Percentiles rank a stretch among this genome's conserved stretches.
These are phyloP conservation scores for Citrus australasica DNA, from an alignment of 345 rosid species.

Conservation along the genomic window DNA sequence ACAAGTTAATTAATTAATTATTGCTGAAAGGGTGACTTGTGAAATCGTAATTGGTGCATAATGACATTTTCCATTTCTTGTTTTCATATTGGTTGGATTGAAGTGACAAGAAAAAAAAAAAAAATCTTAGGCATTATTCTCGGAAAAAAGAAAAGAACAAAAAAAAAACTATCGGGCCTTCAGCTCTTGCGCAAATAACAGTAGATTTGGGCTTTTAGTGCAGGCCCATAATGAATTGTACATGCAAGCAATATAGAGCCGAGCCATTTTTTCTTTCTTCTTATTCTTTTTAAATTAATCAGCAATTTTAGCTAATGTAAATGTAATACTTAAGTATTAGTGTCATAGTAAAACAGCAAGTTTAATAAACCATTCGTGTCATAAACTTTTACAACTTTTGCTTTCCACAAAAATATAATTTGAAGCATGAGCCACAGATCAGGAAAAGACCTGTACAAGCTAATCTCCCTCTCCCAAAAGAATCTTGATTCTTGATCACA, in stretches of 20 bases:
- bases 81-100: background rate
- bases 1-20: background rate
- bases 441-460: background rate
- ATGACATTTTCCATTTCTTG: background rate
- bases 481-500: background rate
- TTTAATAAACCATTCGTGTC: background rate
- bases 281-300: background rate
- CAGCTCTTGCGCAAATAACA: rapidly evolving
- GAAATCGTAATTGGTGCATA: background rate
- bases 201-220: background rate
- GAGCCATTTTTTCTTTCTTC: too few species aligned
- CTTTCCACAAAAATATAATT: background rate
- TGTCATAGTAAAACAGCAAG: background rate
- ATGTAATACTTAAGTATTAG: background rate
- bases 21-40: background rate
- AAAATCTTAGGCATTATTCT: too few species aligned
- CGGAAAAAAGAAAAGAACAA: background rate
- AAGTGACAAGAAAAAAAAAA: too few species aligned
- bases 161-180: background rate
- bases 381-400: background rate
- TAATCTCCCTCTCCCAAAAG: background rate
- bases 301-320: background rate
- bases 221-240: background rate
- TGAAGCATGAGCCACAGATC: background rate
- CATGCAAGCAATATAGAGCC: too few species aligned